phyloP scores from a whole-genome alignment of 192 early-diverging fungal species.

The Pilaira anomala region DNA sequence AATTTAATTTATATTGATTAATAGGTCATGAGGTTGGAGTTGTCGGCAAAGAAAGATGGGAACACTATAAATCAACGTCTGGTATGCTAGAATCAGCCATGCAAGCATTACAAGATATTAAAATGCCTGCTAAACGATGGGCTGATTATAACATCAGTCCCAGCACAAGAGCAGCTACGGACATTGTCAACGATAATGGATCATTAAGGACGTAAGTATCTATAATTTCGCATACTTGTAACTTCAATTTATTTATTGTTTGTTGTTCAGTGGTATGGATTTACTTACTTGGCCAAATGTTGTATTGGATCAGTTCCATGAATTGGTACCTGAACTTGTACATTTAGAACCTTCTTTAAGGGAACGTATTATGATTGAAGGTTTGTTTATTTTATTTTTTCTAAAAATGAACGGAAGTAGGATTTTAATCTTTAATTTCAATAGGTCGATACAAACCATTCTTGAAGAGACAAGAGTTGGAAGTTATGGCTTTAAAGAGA shows the following conservation, averaged over 20 bases:
- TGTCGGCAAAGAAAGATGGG: conserved; percentile 48
- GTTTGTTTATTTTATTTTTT: conserved; percentile 25
- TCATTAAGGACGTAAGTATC: conserved; percentile 21
- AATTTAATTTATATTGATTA: not conserved
- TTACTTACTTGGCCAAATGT: conserved; percentile 43
- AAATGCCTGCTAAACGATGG: conserved; percentile 55
- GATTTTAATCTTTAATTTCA: no score
- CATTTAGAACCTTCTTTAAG: conserved; percentile 48
- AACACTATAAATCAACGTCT: conserved; percentile 39
- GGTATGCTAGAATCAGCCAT: conserved; percentile 47
- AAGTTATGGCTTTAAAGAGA: conserved; percentile 59
- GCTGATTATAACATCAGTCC: conserved; percentile 34
- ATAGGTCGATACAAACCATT: conserved; percentile 63
- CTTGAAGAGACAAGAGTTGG: conserved; percentile 58
- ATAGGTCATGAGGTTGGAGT: conserved; percentile 53
- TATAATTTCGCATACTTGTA: not conserved
- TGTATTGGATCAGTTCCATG: conserved; percentile 45
- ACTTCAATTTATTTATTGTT: conserved; percentile 2
- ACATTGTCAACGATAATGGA: conserved; percentile 20
- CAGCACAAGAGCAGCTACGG: not conserved
- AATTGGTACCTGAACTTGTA: conserved; percentile 54
- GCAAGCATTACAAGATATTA: conserved; percentile 44
- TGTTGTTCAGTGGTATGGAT: conserved; percentile 49
- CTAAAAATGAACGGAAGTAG: not conserved
- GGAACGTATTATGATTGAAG: conserved; percentile 59